Conservation (phyloP, 2,329 filamentous ascomycete genomes). For the Penicillium brevicompactum region DNA sequence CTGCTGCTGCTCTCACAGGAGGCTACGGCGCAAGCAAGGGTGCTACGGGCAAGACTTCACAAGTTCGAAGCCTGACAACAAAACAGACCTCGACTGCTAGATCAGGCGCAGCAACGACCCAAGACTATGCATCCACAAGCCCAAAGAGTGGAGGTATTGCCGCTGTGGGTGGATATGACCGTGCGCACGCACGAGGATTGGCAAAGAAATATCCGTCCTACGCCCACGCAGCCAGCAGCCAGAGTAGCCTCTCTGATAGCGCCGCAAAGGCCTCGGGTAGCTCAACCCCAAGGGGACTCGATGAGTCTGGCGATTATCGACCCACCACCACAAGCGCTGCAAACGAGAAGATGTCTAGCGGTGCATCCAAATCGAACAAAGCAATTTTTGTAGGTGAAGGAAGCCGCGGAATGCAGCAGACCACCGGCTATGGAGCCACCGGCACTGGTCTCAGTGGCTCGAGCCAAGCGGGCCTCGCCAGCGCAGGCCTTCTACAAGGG, state of each 20-base stretch:
- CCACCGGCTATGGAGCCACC: background rate
- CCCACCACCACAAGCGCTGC: conserved; percentile 5
- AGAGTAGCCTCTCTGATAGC: background rate
- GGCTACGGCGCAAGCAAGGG: conserved; percentile 6
- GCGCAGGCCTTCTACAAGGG: background rate
- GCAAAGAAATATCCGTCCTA: background rate
- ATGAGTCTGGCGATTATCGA: background rate
- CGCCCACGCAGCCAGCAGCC: background rate
- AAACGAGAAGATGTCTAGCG: background rate
- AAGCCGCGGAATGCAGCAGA: background rate
- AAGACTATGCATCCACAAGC: background rate
- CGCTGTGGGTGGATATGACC: background rate
- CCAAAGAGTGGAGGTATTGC: background rate
- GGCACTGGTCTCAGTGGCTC: conserved; percentile 1
- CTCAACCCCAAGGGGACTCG: background rate
- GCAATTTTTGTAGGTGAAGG: background rate
- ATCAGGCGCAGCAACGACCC: background rate
- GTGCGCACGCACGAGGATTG: background rate
- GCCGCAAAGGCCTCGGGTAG: background rate
- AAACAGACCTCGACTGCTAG: background rate
- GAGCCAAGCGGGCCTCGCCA: background rate
- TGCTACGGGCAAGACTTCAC: background rate
- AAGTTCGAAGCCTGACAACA: background rate
- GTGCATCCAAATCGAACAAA: background rate
- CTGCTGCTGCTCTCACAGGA: background rate